These are phyloP conservation scores for Aurinia saxatilis DNA, from an alignment of 345 rosid species.

Conservation along the genomic window DNA sequence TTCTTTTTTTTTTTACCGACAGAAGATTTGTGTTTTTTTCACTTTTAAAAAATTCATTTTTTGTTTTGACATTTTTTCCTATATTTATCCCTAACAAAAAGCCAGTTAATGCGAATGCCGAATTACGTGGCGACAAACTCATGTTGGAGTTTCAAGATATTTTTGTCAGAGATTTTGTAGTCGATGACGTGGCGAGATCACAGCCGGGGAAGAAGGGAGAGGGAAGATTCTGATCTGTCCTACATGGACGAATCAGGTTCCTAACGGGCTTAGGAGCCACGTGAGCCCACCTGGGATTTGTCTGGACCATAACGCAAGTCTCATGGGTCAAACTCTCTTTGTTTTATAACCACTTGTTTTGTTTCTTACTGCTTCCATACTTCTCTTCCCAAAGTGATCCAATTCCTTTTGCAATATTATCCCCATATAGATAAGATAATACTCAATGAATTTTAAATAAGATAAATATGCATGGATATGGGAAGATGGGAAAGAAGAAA, in stretches of 20 bases:
- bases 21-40: no score
- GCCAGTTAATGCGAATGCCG: background rate
- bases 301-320: slow-evolving; percentile 22
- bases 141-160: no score
- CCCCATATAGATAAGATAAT: background rate
- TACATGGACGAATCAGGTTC: slow-evolving; percentile 49
- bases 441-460: background rate
- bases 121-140: slow-evolving; percentile 18
- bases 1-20: no score
- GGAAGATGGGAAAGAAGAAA: background rate
- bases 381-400: slow-evolving; percentile 9
- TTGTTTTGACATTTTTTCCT: no score
- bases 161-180: background rate
- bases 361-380: slow-evolving; percentile 16
- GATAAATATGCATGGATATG: background rate
- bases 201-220: slow-evolving; percentile 4
- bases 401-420: background rate
- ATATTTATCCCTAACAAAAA: no score
- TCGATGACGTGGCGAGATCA: slow-evolving; percentile 26
- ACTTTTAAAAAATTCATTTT: no score
- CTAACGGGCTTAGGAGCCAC: slow-evolving; percentile 24
- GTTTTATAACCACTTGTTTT: slow-evolving; percentile 20
- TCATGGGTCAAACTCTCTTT: slow-evolving; percentile 3
- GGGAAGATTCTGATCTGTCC: slow-evolving; percentile 32
- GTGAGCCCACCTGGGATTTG: slow-evolving; percentile 41